phyloP scores from a whole-genome alignment of 768 basidiomycete species.

The Lactifluus pinguis region DNA sequence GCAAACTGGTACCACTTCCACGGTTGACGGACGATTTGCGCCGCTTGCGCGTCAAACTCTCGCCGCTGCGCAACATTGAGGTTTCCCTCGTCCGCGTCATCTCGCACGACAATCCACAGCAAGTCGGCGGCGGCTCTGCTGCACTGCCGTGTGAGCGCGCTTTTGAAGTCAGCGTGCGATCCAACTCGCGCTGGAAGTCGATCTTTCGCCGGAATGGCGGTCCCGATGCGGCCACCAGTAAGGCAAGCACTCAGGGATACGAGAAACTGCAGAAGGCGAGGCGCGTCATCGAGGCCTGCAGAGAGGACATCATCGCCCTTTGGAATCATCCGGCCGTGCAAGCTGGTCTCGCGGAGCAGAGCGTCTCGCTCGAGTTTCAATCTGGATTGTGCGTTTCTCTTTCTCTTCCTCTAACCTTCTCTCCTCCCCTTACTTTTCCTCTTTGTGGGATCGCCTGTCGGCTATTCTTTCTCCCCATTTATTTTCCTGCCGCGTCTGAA shows the following conservation, averaged over 20 bases:
- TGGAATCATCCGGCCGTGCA: conserved; percentile 44
- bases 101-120: conserved; percentile 25
- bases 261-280: conserved; percentile 36
- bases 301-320: conserved; percentile 43
- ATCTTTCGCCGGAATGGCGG: conserved; percentile 26
- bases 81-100: conserved; percentile 38
- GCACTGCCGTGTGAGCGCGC: conserved; percentile 30
- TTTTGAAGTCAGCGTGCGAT: conserved; percentile 40
- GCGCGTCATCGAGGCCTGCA: conserved; percentile 43
- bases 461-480: neutral
- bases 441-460: neutral
- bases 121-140: conserved; percentile 16
- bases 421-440: neutral
- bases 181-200: conserved; percentile 40
- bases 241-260: conserved; percentile 1
- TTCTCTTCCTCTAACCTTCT: neutral
- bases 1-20: conserved; percentile 13
- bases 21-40: conserved; percentile 29
- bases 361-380: conserved; percentile 45
- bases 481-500: neutral
- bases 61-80: conserved; percentile 49
- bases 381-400: conserved; percentile 47
- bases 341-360: conserved; percentile 32
- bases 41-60: conserved; percentile 40
- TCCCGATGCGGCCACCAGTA: conserved; percentile 14